A percentile compares a stretch with the other conserved stretches of the same genome.
Conservation (phyloP, 2,329 filamentous ascomycete genomes). For the Zarea fungicola region DNA sequence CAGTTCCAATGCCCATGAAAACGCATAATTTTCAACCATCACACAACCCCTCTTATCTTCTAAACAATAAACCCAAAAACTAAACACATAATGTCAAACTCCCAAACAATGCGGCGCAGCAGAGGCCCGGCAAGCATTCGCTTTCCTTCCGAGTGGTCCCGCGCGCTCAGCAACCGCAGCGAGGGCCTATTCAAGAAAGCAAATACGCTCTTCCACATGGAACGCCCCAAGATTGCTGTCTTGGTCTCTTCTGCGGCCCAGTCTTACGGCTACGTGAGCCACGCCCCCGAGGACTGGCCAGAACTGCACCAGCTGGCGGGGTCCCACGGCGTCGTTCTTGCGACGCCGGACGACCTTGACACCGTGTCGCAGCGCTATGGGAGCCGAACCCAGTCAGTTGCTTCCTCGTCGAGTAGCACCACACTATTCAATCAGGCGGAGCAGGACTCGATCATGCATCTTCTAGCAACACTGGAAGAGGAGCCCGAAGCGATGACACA, state of each 20-base stretch:
- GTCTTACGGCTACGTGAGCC: not conserved
- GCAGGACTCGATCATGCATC: not conserved
- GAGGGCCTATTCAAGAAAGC: not conserved
- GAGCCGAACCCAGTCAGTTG: not conserved
- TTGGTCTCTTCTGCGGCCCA: not conserved
- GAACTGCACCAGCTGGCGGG: not conserved
- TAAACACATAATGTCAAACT: not conserved
- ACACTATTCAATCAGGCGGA: not conserved
- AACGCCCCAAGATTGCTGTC: not conserved
- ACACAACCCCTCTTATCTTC: no score
- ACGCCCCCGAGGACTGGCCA: not conserved
- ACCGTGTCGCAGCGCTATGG: not conserved
- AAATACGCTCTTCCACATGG: constrained; percentile 1
- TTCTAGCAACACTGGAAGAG: not conserved
- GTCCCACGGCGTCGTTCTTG: not conserved
- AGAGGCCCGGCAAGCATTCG: not conserved
- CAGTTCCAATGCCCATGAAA: not conserved
- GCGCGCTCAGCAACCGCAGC: not conserved
- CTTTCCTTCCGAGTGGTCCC: not conserved
- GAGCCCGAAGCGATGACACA: not conserved
- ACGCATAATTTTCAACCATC: not conserved
- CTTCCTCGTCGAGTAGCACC: not conserved
- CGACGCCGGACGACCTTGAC: constrained; percentile 2
- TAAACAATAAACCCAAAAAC: not conserved
- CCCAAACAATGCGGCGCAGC: not conserved